Conservation (phyloP, 768 basidiomycete genomes). For the Baorangia bicolor region DNA sequence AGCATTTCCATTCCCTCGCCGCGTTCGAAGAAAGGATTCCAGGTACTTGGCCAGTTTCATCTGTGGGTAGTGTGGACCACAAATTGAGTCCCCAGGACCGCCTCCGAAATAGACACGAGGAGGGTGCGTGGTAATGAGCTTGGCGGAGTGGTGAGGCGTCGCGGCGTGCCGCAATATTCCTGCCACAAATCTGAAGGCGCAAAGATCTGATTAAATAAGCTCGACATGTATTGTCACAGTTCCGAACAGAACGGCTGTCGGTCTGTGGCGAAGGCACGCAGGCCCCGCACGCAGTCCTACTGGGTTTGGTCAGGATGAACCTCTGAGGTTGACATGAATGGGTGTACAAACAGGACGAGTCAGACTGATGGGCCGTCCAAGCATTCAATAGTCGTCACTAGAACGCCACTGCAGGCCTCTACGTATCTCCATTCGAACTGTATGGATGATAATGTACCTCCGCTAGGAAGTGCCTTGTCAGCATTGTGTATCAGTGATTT, state of each 20-base stretch:
- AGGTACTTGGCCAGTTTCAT: background rate
- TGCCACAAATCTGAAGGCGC: slow-evolving; percentile 9
- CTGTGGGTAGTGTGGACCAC: background rate
- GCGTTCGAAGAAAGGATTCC: background rate
- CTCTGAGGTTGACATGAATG: background rate
- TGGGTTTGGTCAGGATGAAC: background rate
- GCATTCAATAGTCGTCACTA: background rate
- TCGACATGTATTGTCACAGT: background rate
- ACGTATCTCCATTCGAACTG: background rate
- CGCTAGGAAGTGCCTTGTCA: background rate
- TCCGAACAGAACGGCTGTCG: slow-evolving; percentile 3
- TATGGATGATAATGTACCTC: background rate
- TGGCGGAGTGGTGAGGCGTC: background rate
- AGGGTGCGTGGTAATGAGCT: background rate
- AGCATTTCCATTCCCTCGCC: background rate
- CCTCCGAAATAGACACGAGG: slow-evolving; percentile 14
- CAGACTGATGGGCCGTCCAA: too few species aligned
- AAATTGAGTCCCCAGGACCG: background rate
- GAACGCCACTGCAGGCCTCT: background rate
- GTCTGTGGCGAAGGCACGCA: slow-evolving; percentile 22
- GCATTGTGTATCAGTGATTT: background rate
- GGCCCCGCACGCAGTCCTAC: background rate
- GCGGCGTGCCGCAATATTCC: slow-evolving; percentile 9
- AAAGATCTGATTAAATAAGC: slow-evolving; percentile 10
- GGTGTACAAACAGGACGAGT: background rate